phyloP scores from a whole-genome alignment of 257 asterid species.

The Lantana camara region DNA sequence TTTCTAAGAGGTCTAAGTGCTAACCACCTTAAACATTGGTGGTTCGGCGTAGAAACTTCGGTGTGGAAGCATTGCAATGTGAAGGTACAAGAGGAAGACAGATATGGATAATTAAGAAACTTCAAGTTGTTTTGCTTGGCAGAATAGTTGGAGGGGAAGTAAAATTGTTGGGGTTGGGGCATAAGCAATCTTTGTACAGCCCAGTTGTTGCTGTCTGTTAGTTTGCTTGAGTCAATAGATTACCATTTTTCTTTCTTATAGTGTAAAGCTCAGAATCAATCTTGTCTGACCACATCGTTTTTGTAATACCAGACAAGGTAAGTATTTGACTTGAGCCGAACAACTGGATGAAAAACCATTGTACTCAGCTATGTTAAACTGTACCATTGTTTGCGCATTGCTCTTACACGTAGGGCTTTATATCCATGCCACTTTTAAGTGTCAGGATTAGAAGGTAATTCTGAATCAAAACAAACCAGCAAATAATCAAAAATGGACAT shows the following conservation, averaged over 20 bases:
- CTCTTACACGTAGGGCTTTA: background rate
- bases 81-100: background rate
- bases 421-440: background rate
- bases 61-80: background rate
- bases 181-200: no score
- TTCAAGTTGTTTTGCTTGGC: no score
- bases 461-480: background rate
- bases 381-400: background rate
- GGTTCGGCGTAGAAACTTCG: conserved; percentile 10
- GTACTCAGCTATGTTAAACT: no score
- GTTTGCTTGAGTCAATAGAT: no score
- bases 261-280: no score
- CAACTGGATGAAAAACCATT: background rate
- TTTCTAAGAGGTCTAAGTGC: conserved; percentile 13
- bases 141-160: background rate
- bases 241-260: no score
- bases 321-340: conserved; percentile 3
- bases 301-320: background rate
- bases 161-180: conserved; percentile 1
- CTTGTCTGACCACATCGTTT: background rate
- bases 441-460: background rate
- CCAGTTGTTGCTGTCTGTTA: no score
- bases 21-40: conserved; percentile 8
- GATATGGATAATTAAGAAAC: no score
- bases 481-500: no score